Evolutionary conservation across 192 early-diverging fungal species (phyloP).

Genomic region (Backusella liffmaniae): DNA sequence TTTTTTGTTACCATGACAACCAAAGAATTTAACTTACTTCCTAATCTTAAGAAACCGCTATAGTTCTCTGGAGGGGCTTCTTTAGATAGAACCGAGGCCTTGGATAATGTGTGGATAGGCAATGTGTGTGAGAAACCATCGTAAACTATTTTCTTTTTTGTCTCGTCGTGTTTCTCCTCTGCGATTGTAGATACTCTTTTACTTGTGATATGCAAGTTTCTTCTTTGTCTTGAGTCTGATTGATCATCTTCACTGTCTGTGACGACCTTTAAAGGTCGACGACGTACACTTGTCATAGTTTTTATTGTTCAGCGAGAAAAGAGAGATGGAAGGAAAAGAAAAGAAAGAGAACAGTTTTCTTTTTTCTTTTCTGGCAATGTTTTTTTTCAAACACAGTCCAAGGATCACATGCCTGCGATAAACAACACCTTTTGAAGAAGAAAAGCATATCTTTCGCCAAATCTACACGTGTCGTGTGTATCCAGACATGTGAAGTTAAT

Average conservation of each 20-base stretch:
- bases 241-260: conserved; percentile 40
- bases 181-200: conserved; percentile 16
- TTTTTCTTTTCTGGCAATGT: conserved; percentile 4
- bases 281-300: conserved; percentile 5
- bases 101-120: conserved; percentile 62
- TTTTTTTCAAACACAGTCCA: conserved; percentile 12
- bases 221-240: conserved; percentile 23
- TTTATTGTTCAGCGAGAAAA: neutral
- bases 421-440: neutral
- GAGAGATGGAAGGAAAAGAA: conserved; percentile 16
- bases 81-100: conserved; percentile 75
- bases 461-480: neutral
- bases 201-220: conserved; percentile 23
- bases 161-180: conserved; percentile 27
- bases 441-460: neutral
- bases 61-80: conserved; percentile 85
- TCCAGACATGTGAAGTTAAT: neutral
- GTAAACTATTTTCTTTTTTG: conserved; percentile 18
- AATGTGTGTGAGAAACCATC: conserved; percentile 40
- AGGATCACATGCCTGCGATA: conserved; percentile 11
- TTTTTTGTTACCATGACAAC: neutral
- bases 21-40: conserved; percentile 41
- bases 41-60: conserved; percentile 80
- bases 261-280: conserved; percentile 25
- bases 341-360: neutral